These are phyloP conservation scores for Aegilops longissima DNA, from an alignment of 176 grass and related monocot genomes.

Conservation along the genomic window DNA sequence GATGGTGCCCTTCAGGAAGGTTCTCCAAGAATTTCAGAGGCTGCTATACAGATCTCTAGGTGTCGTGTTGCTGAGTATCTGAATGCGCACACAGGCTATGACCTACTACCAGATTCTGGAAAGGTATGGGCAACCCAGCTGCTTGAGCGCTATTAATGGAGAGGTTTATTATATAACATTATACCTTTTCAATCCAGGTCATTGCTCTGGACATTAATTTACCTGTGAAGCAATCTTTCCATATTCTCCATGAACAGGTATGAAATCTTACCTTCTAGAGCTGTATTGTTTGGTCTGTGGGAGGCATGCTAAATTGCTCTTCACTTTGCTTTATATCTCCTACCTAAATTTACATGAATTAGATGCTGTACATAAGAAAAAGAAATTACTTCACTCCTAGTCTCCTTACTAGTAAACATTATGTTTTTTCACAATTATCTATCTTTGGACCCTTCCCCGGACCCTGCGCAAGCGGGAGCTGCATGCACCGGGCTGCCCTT, in stretches of 20 bases:
- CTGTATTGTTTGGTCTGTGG: not conserved
- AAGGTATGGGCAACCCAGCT: slow-evolving; percentile 57
- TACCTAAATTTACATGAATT: slow-evolving; percentile 2
- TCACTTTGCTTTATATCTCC: not conserved
- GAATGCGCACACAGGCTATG: slow-evolving; percentile 72
- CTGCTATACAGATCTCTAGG: slow-evolving; percentile 67
- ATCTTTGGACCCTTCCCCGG: too few species aligned
- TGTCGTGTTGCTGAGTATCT: slow-evolving; percentile 62
- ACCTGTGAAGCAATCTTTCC: slow-evolving; percentile 97
- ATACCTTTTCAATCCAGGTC: slow-evolving; percentile 54
- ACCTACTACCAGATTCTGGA: slow-evolving; percentile 90
- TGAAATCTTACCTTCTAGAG: slow-evolving; percentile 14
- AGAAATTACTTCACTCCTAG: too few species aligned
- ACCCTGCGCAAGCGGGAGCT: too few species aligned
- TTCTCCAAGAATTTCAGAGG: slow-evolving; percentile 64
- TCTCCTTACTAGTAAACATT: too few species aligned
- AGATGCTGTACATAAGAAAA: not conserved
- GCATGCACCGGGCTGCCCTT: too few species aligned
- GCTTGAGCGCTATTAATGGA: not conserved
- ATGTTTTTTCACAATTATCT: too few species aligned
- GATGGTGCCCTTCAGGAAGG: slow-evolving; percentile 46
- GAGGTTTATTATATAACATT: slow-evolving; percentile 20
- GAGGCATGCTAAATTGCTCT: not conserved
- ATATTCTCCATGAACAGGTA: slow-evolving; percentile 99
- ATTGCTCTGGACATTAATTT: slow-evolving; percentile 96